Evolutionary conservation across 1,284 basidiomycete species (phyloP).

Genomic region (Ceratobasidium sp.): DNA sequence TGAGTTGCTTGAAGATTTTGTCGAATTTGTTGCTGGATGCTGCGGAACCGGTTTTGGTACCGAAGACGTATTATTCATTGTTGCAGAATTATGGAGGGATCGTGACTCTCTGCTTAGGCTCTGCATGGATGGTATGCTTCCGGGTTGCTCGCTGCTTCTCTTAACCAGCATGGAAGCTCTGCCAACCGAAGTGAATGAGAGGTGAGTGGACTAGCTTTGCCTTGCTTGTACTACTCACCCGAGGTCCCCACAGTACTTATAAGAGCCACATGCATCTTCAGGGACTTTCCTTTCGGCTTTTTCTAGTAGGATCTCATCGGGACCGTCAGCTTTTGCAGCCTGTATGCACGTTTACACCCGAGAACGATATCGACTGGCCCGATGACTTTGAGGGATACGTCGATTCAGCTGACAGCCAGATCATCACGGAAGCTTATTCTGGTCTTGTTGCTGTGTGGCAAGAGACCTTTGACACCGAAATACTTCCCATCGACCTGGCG

Average conservation of each 20-base stretch:
- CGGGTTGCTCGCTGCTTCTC: neutral
- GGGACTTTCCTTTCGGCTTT: neutral
- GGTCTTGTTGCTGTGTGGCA: neutral
- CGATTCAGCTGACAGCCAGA: neutral
- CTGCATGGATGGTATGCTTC: neutral
- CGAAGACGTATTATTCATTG: neutral
- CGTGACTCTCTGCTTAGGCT: neutral
- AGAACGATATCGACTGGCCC: neutral
- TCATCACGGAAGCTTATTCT: neutral
- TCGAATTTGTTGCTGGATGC: too few species aligned
- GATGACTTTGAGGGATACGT: neutral
- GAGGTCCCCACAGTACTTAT: neutral
- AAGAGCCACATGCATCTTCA: neutral
- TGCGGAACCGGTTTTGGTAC: neutral
- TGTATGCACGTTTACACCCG: neutral
- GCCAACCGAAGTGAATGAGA: neutral
- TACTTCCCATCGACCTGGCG: neutral
- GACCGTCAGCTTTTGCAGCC: neutral
- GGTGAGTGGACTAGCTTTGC: neutral
- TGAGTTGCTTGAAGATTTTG: neutral
- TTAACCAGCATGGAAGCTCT: neutral
- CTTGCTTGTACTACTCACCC: too few species aligned
- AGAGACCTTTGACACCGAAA: neutral
- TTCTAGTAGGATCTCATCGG: neutral
- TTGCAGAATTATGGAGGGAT: neutral